Base-by-base conservation (phyloP, 176 grass and related monocot genomes). In the Juncus effusus region DNA sequence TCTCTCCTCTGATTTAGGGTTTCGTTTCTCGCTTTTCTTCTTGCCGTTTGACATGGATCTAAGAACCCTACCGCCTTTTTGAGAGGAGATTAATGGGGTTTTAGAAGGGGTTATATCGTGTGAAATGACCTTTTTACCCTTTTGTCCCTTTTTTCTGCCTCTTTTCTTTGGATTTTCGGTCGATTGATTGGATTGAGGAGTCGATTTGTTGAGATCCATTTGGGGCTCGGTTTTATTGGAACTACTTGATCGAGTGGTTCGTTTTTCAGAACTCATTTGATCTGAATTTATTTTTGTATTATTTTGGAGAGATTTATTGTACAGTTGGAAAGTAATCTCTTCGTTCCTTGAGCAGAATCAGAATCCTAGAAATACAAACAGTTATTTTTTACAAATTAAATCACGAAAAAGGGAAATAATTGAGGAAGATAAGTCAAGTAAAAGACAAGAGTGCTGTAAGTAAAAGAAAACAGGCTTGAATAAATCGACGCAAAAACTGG, bases 21-120 rank as follows among this genome's bases (percentile, higher is more conserved):
- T 59, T 45, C 58, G 13, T 16, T 41, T 59, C 35, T 42, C 39
- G 42, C 54, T 60, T 56, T 85, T 76, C 55, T 58, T 75, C 8
- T 77, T 80, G 11, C 37, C 66, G 47, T 89, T 79, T 40, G 73
- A 80, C 58, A 63, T 79, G 60, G 88, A 84, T 66, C 82, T 75
- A 74, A 81, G 82, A 76, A 83, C 74, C 69, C 80, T 86, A 36
- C 67, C 68, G 70, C 78, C 72, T 73, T 67, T 81, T 19, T 13
- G 73, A 9, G 75, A 65, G 59, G 92, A 89, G 65, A 85, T 92
- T 65, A 86, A 83, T 53, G 75, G 58, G 88, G 91, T 84, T 49
- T 52, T 84, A 45, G 68, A 57, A 44, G 41, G 38, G 42, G 40
- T 56, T 72, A 57, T 40, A 58, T 72, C 54, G 39, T 5, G 38